phyloP scores from a whole-genome alignment of 2,329 filamentous ascomycete species.

The Cladophialophora psammophila region DNA sequence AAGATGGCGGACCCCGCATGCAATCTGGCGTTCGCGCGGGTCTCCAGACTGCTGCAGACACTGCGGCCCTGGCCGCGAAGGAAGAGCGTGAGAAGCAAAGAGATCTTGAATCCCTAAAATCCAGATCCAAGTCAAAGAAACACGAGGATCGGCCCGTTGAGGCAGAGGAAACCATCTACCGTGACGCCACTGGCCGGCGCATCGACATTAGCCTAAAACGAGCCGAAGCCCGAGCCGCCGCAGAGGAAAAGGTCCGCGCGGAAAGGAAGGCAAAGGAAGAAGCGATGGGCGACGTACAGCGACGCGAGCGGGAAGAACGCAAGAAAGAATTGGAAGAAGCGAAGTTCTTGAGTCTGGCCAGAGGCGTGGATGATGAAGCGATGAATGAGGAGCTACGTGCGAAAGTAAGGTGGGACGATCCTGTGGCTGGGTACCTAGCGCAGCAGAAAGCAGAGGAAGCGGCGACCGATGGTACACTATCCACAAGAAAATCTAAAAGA shows the following conservation, averaged over 20 bases:
- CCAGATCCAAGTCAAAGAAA: constrained; percentile 27
- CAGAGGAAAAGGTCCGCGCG: constrained; percentile 72
- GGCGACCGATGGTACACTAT: constrained; percentile 46
- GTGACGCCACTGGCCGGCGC: constrained; percentile 91
- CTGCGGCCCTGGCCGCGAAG: constrained; percentile 72
- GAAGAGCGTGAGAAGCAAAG: constrained; percentile 60
- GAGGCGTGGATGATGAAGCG: constrained; percentile 81
- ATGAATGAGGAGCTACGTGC: constrained; percentile 85
- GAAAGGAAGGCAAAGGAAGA: constrained; percentile 72
- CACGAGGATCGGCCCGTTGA: constrained; percentile 47
- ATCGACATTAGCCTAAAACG: constrained; percentile 92
- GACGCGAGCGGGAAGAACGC: constrained; percentile 68
- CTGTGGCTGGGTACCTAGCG: constrained; percentile 79
- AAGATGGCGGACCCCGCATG: constrained; percentile 67
- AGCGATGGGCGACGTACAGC: constrained; percentile 85
- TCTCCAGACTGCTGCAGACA: constrained; percentile 81
- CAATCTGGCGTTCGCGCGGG: constrained; percentile 87
- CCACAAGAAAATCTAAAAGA: constrained; percentile 40
- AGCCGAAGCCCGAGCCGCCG: constrained; percentile 81
- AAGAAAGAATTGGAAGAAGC: constrained; percentile 78
- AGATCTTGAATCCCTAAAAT: constrained; percentile 10
- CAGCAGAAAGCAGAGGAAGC: constrained; percentile 55
- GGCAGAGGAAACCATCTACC: constrained; percentile 84
- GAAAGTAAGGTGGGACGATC: constrained; percentile 87
- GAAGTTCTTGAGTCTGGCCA: constrained; percentile 78